Evolutionary conservation across 257 asterid species (phyloP).

Genomic region (Avicennia marina): DNA sequence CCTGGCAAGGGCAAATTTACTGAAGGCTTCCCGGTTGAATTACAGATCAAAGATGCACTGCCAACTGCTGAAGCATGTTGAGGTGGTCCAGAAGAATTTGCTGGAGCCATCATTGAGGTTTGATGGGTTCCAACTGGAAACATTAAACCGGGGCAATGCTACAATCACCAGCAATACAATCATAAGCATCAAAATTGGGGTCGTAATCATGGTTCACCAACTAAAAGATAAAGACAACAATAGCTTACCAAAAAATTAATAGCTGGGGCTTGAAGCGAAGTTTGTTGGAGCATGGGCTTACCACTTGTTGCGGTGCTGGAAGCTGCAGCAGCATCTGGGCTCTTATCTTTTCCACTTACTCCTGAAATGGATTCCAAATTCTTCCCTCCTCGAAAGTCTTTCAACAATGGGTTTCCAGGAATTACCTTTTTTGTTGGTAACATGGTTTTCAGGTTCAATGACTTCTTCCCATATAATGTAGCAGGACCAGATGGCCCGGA

Average conservation of each 20-base stretch:
- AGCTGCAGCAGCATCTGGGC: slow-evolving; percentile 28
- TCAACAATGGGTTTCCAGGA: no score
- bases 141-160: slow-evolving; percentile 34
- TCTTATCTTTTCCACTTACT: slow-evolving; percentile 27
- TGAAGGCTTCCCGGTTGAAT: slow-evolving; percentile 27
- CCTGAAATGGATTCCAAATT: background rate
- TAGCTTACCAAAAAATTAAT: slow-evolving; percentile 38
- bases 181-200: background rate
- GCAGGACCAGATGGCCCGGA: slow-evolving; percentile 30
- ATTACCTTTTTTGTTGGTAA: background rate
- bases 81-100: slow-evolving; percentile 29
- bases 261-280: slow-evolving; percentile 36
- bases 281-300: slow-evolving; percentile 30
- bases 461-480: slow-evolving; percentile 22
- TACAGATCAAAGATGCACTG: slow-evolving; percentile 23
- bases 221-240: background rate
- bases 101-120: slow-evolving; percentile 19
- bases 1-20: slow-evolving; percentile 25
- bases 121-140: slow-evolving; percentile 37
- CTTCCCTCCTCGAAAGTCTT: no score
- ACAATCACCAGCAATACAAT: slow-evolving; percentile 13
- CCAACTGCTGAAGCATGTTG: slow-evolving; percentile 27
- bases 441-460: slow-evolving; percentile 20
- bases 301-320: slow-evolving; percentile 16
- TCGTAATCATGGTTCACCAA: slow-evolving; percentile 2